Evolutionary conservation across 139 green algal species (phyloP).

Genomic region (Volvox reticuliferus): DNA sequence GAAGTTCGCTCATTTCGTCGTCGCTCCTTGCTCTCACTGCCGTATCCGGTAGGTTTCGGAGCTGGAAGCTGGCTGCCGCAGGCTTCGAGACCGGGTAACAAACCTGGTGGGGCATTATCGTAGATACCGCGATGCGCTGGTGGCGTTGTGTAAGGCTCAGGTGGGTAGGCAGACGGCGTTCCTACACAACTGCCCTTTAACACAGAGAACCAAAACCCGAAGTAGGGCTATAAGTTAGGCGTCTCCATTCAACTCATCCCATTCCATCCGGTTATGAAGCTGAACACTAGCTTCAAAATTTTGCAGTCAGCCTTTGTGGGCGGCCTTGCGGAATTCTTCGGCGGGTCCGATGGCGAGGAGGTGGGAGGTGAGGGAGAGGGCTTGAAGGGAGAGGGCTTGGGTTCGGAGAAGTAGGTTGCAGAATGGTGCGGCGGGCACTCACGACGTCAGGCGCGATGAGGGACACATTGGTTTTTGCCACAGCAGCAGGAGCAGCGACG

Average conservation of each 20-base stretch:
- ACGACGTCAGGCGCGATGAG: no score
- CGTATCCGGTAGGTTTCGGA: background rate
- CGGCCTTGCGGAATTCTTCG: constrained; percentile 42
- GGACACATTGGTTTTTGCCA: no score
- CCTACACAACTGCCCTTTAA: no score
- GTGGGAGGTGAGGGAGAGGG: background rate
- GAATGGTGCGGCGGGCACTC: no score
- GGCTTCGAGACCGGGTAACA: constrained; percentile 10
- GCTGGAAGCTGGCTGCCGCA: constrained; percentile 10
- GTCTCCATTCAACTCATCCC: no score
- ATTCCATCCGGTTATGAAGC: no score
- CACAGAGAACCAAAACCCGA: no score
- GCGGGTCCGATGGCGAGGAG: constrained; percentile 6
- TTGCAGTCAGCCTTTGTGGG: constrained; percentile 25
- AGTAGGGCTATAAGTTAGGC: no score
- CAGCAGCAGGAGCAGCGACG: no score
- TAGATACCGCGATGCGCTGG: constrained; percentile 30
- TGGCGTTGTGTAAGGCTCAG: constrained; percentile 39
- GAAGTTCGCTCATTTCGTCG: background rate
- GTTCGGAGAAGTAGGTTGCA: background rate
- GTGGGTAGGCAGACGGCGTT: background rate
- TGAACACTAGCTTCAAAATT: no score
- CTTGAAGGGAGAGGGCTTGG: background rate
- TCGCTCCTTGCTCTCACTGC: no score
- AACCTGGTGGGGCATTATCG: constrained; percentile 31